These are phyloP conservation scores for Aspergillus neotritici DNA, from an alignment of 2,329 filamentous ascomycete species.

Conservation along the genomic window DNA sequence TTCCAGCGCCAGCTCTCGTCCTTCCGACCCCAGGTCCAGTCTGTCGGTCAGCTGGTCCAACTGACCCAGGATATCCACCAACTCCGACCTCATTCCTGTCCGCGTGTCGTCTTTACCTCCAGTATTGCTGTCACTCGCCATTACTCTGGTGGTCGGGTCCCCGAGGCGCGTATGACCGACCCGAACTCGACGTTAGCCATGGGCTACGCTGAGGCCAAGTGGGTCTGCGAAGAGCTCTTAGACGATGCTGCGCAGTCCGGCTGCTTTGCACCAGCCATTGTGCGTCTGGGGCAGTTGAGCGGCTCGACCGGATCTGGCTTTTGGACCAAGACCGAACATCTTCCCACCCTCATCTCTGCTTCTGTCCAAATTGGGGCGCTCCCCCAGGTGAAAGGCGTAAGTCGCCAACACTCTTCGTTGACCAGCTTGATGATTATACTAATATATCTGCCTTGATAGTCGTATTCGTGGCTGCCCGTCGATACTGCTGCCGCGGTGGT, in stretches of 20 bases:
- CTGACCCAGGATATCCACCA: neutral
- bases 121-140: constrained; percentile 2
- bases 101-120: constrained; percentile 3
- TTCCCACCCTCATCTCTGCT: neutral
- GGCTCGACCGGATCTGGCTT: neutral
- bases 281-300: neutral
- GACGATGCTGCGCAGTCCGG: neutral
- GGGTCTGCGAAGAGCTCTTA: constrained; percentile 6
- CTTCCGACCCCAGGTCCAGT: constrained; percentile 1
- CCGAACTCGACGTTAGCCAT: neutral
- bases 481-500: neutral
- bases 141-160: neutral
- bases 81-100: neutral
- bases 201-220: constrained; percentile 4
- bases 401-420: neutral
- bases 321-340: neutral
- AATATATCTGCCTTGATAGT: neutral
- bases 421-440: neutral
- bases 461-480: constrained; percentile 6
- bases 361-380: neutral
- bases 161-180: neutral
- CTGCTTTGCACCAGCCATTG: neutral
- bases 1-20: neutral
- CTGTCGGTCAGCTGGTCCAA: neutral
- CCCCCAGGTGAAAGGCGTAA: neutral